Conservation (phyloP, 2,329 filamentous ascomycete species). For the Fusarium pininemorale region DNA sequence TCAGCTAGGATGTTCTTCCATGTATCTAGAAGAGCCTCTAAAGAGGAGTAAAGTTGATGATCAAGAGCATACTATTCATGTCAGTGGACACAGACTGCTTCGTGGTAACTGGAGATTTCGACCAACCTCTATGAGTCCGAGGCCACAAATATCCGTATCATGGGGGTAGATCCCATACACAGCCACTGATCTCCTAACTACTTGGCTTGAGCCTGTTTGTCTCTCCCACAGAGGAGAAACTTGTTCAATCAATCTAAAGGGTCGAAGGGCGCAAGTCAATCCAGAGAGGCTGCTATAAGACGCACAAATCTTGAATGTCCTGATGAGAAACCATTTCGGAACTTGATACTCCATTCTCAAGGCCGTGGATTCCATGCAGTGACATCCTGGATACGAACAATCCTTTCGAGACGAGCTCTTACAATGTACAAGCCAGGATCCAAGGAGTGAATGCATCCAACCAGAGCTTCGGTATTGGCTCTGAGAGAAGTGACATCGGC, state of each 20-base stretch:
- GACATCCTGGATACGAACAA: background rate
- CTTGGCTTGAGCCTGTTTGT: fast-evolving
- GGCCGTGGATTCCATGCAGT: background rate
- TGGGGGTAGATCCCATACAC: background rate
- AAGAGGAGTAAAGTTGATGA: fast-evolving
- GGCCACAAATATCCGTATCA: background rate
- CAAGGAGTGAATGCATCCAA: slow-evolving; percentile 13
- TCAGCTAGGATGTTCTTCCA: slow-evolving; percentile 5
- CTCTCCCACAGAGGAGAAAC: fast-evolving
- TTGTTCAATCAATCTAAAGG: background rate
- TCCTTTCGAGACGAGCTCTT: background rate
- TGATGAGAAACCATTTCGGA: slow-evolving; percentile 14
- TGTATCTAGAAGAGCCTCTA: background rate
- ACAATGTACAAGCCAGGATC: slow-evolving; percentile 14
- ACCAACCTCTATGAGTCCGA: slow-evolving; percentile 16
- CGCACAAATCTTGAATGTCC: background rate
- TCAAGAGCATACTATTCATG: background rate
- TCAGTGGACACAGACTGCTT: background rate
- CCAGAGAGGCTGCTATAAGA: slow-evolving; percentile 1
- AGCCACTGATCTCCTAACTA: background rate
- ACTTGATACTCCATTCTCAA: slow-evolving; percentile 14
- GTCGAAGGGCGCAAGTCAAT: slow-evolving; percentile 4
- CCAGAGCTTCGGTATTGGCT: background rate
- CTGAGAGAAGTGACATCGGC: slow-evolving; percentile 10
- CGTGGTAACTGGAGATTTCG: fast-evolving